phyloP scores from a whole-genome alignment of 2,329 filamentous ascomycete species.

The Clonostachys rosea region DNA sequence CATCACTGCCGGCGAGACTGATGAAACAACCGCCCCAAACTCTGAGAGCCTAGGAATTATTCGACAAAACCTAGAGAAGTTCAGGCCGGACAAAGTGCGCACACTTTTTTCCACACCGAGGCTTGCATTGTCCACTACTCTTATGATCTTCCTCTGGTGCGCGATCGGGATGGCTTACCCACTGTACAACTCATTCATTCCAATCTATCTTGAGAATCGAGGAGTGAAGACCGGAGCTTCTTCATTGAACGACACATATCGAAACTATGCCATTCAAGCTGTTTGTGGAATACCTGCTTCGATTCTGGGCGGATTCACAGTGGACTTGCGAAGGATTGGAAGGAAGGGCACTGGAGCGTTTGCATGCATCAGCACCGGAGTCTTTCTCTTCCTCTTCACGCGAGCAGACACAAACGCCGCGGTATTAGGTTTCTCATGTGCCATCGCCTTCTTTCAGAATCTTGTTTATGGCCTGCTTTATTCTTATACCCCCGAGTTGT shows the following conservation, averaged over 20 bases:
- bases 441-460: slow-evolving; percentile 14
- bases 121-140: slow-evolving; percentile 44
- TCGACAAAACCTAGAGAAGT: slow-evolving; percentile 43
- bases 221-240: slow-evolving; percentile 7
- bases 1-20: not conserved
- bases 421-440: slow-evolving; percentile 11
- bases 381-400: slow-evolving; percentile 11
- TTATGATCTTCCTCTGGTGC: slow-evolving; percentile 52
- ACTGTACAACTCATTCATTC: slow-evolving; percentile 46
- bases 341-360: slow-evolving; percentile 11
- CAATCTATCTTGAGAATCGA: slow-evolving; percentile 18
- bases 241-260: slow-evolving; percentile 4
- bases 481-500: slow-evolving; percentile 44
- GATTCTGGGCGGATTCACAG: slow-evolving; percentile 8
- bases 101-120: slow-evolving; percentile 48
- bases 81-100: slow-evolving; percentile 44
- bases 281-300: slow-evolving; percentile 12
- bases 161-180: slow-evolving; percentile 54
- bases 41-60: slow-evolving; percentile 15
- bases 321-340: slow-evolving; percentile 10
- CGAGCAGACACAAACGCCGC: slow-evolving; percentile 2
- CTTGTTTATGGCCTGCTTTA: slow-evolving; percentile 15
- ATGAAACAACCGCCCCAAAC: slow-evolving; percentile 6
- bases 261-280: slow-evolving; percentile 13
- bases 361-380: slow-evolving; percentile 9